Percentiles rank a stretch among this genome's conserved stretches.
phyloP scores from a whole-genome alignment of 2,329 filamentous ascomycete species.

The Exserohilum rostratum region DNA sequence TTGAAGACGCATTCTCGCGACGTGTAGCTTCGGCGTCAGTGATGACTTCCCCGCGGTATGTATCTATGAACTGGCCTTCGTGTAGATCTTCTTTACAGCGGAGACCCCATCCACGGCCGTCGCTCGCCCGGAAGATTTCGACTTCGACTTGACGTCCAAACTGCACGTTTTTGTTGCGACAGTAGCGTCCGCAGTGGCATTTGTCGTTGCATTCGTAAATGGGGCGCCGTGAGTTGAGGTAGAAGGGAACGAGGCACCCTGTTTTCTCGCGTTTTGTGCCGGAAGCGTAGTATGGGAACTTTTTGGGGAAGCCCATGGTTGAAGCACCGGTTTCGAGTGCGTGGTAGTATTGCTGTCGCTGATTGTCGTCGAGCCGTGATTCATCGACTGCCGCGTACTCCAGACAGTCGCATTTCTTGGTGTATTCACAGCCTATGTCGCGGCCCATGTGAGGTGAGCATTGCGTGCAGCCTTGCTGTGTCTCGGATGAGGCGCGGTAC shows the following conservation, averaged over 20 bases:
- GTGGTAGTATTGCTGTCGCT: conserved; percentile 29
- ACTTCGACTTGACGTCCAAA: conserved; percentile 72
- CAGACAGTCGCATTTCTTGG: conserved; percentile 68
- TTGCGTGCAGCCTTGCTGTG: conserved; percentile 69
- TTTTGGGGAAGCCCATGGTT: conserved; percentile 51
- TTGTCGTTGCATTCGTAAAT: conserved; percentile 82
- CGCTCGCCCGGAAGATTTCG: conserved; percentile 74
- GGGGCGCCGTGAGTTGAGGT: conserved; percentile 52
- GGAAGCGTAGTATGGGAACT: conserved; percentile 66
- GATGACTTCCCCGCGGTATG: conserved; percentile 70
- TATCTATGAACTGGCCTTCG: conserved; percentile 78
- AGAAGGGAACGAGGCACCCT: conserved; percentile 49
- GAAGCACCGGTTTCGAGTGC: conserved; percentile 28
- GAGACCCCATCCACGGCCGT: conserved; percentile 78
- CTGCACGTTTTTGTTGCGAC: conserved; percentile 78
- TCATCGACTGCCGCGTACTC: conserved; percentile 63
- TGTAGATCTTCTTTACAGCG: conserved; percentile 68
- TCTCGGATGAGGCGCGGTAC: conserved; percentile 63
- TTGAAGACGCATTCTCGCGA: conserved; percentile 63
- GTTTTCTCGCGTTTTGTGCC: conserved; percentile 34
- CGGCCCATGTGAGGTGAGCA: conserved; percentile 64
- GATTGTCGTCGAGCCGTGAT: conserved; percentile 35
- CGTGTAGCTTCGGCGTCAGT: conserved; percentile 64
- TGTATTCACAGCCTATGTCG: conserved; percentile 66
- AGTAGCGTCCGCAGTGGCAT: conserved; percentile 68